These are phyloP conservation scores for Entoloma clypeatum DNA, from an alignment of 1,284 basidiomycete genomes.

Conservation along the genomic window DNA sequence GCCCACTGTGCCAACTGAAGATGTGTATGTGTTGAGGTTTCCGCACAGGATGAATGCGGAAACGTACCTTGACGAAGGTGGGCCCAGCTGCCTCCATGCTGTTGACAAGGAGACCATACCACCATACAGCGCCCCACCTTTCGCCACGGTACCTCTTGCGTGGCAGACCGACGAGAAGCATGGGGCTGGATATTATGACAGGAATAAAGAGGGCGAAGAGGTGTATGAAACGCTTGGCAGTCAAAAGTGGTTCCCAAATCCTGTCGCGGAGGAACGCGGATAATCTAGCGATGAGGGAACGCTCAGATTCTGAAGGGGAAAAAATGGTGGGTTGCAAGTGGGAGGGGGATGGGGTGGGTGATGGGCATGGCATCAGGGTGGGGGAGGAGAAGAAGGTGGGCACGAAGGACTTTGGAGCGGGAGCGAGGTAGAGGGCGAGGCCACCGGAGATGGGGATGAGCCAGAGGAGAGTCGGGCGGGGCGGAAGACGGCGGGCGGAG, in stretches of 20 bases:
- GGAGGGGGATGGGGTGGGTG: conserved; percentile 16
- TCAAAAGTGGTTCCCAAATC: conserved; percentile 86
- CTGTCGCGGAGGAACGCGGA: conserved; percentile 43
- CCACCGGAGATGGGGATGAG: conserved; percentile 55
- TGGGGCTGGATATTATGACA: conserved; percentile 81
- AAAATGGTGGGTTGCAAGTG: conserved; percentile 37
- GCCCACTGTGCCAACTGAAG: conserved; percentile 95
- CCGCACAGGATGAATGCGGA: conserved; percentile 5
- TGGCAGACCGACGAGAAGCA: conserved; percentile 76
- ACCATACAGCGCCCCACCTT: conserved; percentile 88
- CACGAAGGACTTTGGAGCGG: conserved; percentile 37
- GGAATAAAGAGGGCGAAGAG: conserved; percentile 85
- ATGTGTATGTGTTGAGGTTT: conserved; percentile 15
- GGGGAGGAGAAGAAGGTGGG: conserved; percentile 54
- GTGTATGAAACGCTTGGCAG: conserved; percentile 79
- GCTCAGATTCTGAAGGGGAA: conserved; percentile 60
- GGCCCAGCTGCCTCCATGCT: conserved; percentile 96
- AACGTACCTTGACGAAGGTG: conserved; percentile 89
- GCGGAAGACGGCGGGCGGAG: conserved; percentile 15
- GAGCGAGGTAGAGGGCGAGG: conserved; percentile 44
- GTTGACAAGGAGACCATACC: conserved; percentile 86
- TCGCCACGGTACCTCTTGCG: conserved; percentile 58
- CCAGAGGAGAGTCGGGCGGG: conserved; percentile 44
- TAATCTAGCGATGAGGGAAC: conserved; percentile 43
- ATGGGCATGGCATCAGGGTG: conserved; percentile 57